Base-by-base conservation (phyloP, 1,139 yeast genomes). In the Candida labiduridarum region DNA sequence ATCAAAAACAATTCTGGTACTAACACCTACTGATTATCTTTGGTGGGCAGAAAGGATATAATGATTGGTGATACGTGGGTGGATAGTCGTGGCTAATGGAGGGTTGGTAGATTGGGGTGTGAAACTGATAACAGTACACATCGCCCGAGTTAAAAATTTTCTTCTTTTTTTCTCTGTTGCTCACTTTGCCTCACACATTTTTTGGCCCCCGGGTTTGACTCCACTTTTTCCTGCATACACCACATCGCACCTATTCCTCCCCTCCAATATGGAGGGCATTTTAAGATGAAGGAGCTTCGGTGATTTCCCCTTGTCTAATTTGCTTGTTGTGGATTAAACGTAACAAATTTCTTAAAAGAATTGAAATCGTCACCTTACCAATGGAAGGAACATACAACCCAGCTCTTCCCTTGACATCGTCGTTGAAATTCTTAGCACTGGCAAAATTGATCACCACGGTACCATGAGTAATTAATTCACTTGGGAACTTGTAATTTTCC, bases 361-460 rank as follows among this genome's bases (percentile, higher is more conserved):
- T 94, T 49, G 96, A 82, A 55, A 94, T 92, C 35, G 99, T 94
- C 25, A 94, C 98, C 68, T 94, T 94, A 14, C 99, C 99, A 36
- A 92, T 90, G 59, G 91, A 86, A 19, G 99, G 99, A 30, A 94
- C 97, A 63, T 92, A 94, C 46, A 94, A 74, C 1, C 96, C 87
- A 5, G 99, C 98, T 59, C 82, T 86, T 50, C 80, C 80, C 71
- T 92, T 94, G 53, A 94, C 88, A 46, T 76, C 81, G 47, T 86
- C 91, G 55, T 81, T 77, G 68, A 95, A 94, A 72, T 94, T 94
- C 76, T 89, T 90, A 51, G 84, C 87, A 59, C 95, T 87, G 25
- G 97, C 84, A 63, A 94, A 94, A 68, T 94, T 94, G 54, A 94
- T 85, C 61, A 91, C 89, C 12, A 89, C 88, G 11, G 98, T 89